Evolutionary conservation across 352 stramenopile species (phyloP), one percentile per base, ranked within the genome.

Genomic region (Phytophthora hibernalis): DNA sequence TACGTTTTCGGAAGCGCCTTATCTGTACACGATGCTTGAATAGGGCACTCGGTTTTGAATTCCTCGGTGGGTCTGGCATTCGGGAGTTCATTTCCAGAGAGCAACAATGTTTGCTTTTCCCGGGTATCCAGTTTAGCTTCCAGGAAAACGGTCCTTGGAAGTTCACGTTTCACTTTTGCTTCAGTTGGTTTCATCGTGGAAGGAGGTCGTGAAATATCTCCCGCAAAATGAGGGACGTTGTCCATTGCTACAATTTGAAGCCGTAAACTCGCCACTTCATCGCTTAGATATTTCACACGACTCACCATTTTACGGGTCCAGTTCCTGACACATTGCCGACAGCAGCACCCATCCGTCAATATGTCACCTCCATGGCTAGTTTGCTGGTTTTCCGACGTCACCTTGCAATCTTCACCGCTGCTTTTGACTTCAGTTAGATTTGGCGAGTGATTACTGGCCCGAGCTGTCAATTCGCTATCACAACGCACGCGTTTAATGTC

Each of bases 241-340:
- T 33, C 22, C 31, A 50, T 30, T 11, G 43, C 5, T 33, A 20
- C 43, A 50, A 8, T 44, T 53, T 53, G 42, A 16, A 22, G 11
- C n/a, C 28, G 58, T 15, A 66, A 15, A n/a, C 15, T 66, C 10
- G 26, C 44, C 28, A 66, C 58, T 60, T 66, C 58, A 26, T 60
- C 49, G 18, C 9, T 38, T 9, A 60, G 40, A 31, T 15, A 51
- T 20, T 42, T 52, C 4, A 66, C 9, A 15, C 49, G 58, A n/a
- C 24, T 66, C 37, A 40, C 28, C 49, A 66, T 60, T 24, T 28
- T 66, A 22, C 49, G 18, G 5, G 58, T 61, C 58, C 58, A 66
- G 12, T 47, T 47, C 16, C 58, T 50, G 20, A 66, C 58, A 26
- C 58, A 60, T 10, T 60, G 28, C 10, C 58, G 58, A 52, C 58